phyloP scores from a whole-genome alignment of 2,329 filamentous ascomycete genomes.

The Chrysosphaeria jannelii region DNA sequence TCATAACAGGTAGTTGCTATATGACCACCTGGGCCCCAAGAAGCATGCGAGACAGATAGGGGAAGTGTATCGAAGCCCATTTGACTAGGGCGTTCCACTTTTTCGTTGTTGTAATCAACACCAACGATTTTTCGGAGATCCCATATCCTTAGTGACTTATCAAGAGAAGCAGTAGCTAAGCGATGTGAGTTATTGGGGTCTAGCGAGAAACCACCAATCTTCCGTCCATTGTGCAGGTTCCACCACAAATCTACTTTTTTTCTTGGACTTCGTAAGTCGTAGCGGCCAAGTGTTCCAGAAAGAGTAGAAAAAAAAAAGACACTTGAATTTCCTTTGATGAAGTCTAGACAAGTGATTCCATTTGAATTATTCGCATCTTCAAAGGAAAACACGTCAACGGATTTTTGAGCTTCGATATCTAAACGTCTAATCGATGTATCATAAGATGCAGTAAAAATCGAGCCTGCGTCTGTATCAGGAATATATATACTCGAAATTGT shows the following conservation, averaged over 20 bases:
- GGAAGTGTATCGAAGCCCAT: constrained; percentile 58
- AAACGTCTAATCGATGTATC: constrained; percentile 75
- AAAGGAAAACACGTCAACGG: constrained; percentile 57
- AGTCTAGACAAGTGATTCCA: constrained; percentile 55
- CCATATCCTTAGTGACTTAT: constrained; percentile 77
- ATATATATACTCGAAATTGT: constrained; percentile 72
- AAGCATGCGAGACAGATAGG: constrained; percentile 72
- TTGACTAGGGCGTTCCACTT: constrained; percentile 26
- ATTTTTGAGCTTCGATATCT: constrained; percentile 52
- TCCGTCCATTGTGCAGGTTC: constrained; percentile 46
- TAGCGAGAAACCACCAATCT: constrained; percentile 79
- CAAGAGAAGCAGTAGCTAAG: constrained; percentile 65
- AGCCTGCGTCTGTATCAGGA: constrained; percentile 38
- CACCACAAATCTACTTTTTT: too few species aligned
- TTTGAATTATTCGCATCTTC: constrained; percentile 16
- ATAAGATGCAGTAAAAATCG: constrained; percentile 65
- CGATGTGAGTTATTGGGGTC: constrained; percentile 57
- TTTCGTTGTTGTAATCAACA: constrained; percentile 11
- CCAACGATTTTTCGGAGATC: constrained; percentile 53
- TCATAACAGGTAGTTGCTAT: constrained; percentile 85
- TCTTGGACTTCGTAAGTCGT: constrained; percentile 40
- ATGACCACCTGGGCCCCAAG: constrained; percentile 62
- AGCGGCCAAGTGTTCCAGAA: constrained; percentile 47
- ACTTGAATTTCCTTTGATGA: constrained; percentile 38
- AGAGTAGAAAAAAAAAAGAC: constrained; percentile 69